Percentiles rank a stretch among this genome's conserved stretches.
Evolutionary conservation across 2,329 filamentous ascomycete species (phyloP).

Genomic region (Bipolaris sorokiniana): DNA sequence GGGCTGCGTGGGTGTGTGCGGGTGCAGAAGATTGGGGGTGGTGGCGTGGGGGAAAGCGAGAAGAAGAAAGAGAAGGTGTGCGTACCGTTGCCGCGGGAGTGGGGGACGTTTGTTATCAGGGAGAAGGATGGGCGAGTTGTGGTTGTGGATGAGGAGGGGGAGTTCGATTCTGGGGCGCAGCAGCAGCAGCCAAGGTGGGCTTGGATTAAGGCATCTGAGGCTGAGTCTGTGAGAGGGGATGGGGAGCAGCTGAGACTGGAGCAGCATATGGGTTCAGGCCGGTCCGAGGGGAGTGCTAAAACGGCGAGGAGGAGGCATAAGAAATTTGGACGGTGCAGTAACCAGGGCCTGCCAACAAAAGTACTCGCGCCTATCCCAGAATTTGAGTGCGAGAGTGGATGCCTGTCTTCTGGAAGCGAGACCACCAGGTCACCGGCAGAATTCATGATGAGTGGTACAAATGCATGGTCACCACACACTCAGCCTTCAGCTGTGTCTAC

Average conservation of each 20-base stretch:
- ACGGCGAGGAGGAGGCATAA: background rate
- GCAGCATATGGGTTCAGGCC: background rate
- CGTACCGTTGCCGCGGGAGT: constrained; percentile 25
- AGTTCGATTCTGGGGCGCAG: constrained; percentile 33
- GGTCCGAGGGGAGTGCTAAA: background rate
- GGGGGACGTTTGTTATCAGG: constrained; percentile 36
- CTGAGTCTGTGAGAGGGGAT: background rate
- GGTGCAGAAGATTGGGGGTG: background rate
- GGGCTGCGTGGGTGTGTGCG: constrained; percentile 4
- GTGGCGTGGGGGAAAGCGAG: constrained; percentile 1
- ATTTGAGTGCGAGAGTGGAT: constrained; percentile 17
- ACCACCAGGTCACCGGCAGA: constrained; percentile 21
- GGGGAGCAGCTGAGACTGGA: background rate
- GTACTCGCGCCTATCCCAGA: constrained; percentile 19
- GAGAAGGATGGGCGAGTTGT: constrained; percentile 33
- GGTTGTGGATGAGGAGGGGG: constrained; percentile 34
- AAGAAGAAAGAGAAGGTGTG: constrained; percentile 11
- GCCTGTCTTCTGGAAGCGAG: background rate
- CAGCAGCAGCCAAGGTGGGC: background rate
- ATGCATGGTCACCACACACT: constrained; percentile 19
- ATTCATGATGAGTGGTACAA: constrained; percentile 25
- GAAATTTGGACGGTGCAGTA: background rate
- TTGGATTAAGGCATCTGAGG: constrained; percentile 10
- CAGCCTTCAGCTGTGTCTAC: background rate
- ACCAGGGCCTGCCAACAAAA: background rate